phyloP scores from a whole-genome alignment of 495 filamentous ascomycete species.

The Neurospora sp. region DNA sequence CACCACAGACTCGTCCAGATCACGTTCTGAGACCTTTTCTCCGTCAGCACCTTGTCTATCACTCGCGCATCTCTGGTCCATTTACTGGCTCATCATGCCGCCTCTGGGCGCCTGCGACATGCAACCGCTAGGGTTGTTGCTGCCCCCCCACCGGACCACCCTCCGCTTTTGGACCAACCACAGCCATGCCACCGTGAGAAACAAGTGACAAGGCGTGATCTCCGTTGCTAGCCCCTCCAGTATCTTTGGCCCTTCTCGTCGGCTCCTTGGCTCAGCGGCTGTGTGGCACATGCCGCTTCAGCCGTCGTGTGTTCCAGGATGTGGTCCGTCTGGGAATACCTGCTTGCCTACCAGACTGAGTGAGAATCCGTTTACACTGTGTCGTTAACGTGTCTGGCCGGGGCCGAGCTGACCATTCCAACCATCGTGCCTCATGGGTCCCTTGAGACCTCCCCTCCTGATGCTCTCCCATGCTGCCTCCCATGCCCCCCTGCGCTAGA shows the following conservation, averaged over 20 bases:
- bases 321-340: not conserved
- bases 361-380: not conserved
- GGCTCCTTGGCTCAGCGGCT: not conserved
- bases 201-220: constrained; percentile 2
- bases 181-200: constrained; percentile 16
- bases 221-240: not conserved
- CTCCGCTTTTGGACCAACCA: constrained; percentile 20
- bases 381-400: not conserved
- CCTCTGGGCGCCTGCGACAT: constrained; percentile 5
- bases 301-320: not conserved
- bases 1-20: not conserved
- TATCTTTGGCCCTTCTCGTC: constrained; percentile 5
- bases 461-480: not conserved
- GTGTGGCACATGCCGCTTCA: constrained; percentile 9
- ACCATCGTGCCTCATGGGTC: not conserved
- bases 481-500: constrained; percentile 4
- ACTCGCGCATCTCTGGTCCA: constrained; percentile 2
- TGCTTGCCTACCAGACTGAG: not conserved
- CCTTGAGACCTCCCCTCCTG: not conserved
- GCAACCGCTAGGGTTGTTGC: not conserved
- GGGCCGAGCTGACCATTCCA: not conserved
- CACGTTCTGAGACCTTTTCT: not conserved
- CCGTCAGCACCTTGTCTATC: not conserved
- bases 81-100: constrained; percentile 12
- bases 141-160: not conserved